phyloP scores from a whole-genome alignment of 1,284 basidiomycete genomes.

The Afroboletus lepidellus region DNA sequence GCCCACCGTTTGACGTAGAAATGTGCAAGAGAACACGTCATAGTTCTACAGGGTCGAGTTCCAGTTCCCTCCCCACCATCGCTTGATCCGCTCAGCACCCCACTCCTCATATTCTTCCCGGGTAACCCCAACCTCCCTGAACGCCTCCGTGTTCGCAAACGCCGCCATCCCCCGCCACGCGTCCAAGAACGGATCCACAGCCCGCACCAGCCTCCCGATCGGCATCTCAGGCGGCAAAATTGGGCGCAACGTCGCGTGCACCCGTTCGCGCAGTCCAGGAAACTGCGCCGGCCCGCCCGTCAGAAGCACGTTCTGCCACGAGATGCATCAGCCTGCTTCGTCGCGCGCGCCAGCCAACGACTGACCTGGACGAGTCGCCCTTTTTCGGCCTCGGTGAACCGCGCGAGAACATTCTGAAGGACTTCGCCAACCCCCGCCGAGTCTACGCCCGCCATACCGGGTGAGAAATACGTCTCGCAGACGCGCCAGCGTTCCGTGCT shows the following conservation, averaged over 20 bases:
- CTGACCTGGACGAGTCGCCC: slow-evolving; percentile 56
- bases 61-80: slow-evolving; percentile 87
- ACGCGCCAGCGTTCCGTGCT: slow-evolving; percentile 94
- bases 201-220: slow-evolving; percentile 58
- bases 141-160: slow-evolving; percentile 69
- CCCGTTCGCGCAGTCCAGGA: slow-evolving; percentile 67
- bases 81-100: slow-evolving; percentile 78
- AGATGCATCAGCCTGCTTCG: not conserved
- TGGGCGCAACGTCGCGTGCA: slow-evolving; percentile 73
- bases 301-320: slow-evolving; percentile 79
- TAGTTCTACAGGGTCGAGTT: slow-evolving; percentile 43
- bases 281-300: slow-evolving; percentile 83
- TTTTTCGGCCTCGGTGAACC: slow-evolving; percentile 71
- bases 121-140: slow-evolving; percentile 57
- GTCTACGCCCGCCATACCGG: slow-evolving; percentile 91
- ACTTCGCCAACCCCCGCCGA: slow-evolving; percentile 93
- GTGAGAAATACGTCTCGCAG: slow-evolving; percentile 93
- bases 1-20: too few relatives aligned
- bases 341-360: not conserved
- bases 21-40: too few relatives aligned
- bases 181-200: slow-evolving; percentile 69
- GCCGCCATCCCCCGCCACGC: slow-evolving; percentile 93
- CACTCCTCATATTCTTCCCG: slow-evolving; percentile 88
- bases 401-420: slow-evolving; percentile 81
- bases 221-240: slow-evolving; percentile 78